Conservation (phyloP, 306 rosid genomes). For the Quercus mongolica region DNA sequence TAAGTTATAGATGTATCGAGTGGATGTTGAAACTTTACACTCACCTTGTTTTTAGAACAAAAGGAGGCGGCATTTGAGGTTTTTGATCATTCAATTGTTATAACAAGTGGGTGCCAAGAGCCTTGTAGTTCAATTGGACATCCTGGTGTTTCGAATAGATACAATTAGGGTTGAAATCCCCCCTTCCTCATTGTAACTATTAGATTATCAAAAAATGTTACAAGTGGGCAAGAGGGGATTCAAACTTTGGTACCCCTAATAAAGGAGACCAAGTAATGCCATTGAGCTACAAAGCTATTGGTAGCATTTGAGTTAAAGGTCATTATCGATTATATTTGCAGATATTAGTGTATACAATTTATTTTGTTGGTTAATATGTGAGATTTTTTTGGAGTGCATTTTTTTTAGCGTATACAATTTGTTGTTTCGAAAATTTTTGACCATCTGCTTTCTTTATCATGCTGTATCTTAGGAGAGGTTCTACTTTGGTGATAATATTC, state of each 20-base stretch:
- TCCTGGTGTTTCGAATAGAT: too few species aligned
- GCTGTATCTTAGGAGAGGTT: slow-evolving; percentile 71
- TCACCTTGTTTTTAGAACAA: neutral
- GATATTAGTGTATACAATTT: neutral
- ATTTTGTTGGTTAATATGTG: neutral
- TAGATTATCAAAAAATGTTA: too few species aligned
- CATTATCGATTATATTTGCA: neutral
- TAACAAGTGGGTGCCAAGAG: too few species aligned
- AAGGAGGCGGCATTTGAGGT: neutral
- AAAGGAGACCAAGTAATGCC: too few species aligned
- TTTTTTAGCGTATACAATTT: neutral
- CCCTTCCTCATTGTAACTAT: too few species aligned
- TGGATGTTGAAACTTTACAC: neutral
- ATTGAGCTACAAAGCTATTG: too few species aligned
- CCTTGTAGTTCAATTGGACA: too few species aligned
- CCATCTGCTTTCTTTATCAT: slow-evolving; percentile 14
- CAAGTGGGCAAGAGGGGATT: too few species aligned
- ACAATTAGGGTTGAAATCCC: too few species aligned
- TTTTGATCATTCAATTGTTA: too few species aligned
- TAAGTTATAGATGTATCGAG: neutral
- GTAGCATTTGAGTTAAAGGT: neutral
- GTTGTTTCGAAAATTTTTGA: neutral
- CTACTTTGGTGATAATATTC: slow-evolving; percentile 94
- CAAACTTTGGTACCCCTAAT: too few species aligned
- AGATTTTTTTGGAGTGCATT: neutral